Conservation (phyloP, 306 rosid species). For the Biancaea sappan region DNA sequence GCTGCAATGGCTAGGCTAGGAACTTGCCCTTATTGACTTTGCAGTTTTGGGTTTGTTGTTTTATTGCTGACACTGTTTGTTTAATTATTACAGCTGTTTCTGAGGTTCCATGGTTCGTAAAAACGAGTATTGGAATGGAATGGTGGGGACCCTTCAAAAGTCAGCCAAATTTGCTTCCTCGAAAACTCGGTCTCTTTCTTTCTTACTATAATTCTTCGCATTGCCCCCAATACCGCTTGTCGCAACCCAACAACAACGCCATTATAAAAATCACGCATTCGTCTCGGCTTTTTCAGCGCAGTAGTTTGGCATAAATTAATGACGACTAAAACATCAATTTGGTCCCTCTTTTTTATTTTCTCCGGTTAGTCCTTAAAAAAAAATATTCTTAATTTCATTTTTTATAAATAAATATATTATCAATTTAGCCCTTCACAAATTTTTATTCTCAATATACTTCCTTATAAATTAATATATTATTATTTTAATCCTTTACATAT, state of each 20-base stretch:
- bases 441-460: no score
- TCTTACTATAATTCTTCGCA: constrained; percentile 3
- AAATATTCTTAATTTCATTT: no score
- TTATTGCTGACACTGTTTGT: constrained; percentile 40
- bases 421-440: no score
- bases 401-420: no score
- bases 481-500: no score
- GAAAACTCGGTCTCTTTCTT: constrained; percentile 4
- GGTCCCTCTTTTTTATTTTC: no score
- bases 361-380: no score
- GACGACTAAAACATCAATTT: no score
- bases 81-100: constrained; percentile 60
- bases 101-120: constrained; percentile 36
- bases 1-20: constrained; percentile 38
- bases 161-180: constrained; percentile 48
- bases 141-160: constrained; percentile 44
- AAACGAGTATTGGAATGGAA: constrained; percentile 27
- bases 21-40: constrained; percentile 79
- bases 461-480: no score
- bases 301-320: not conserved
- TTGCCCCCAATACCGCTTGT: not conserved
- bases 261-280: not conserved
- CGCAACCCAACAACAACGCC: no score
- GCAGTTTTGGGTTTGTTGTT: constrained; percentile 40
- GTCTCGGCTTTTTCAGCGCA: not conserved